Base-by-base conservation (phyloP, 2,329 filamentous ascomycete genomes). In the Aspergillus calidoustus region DNA sequence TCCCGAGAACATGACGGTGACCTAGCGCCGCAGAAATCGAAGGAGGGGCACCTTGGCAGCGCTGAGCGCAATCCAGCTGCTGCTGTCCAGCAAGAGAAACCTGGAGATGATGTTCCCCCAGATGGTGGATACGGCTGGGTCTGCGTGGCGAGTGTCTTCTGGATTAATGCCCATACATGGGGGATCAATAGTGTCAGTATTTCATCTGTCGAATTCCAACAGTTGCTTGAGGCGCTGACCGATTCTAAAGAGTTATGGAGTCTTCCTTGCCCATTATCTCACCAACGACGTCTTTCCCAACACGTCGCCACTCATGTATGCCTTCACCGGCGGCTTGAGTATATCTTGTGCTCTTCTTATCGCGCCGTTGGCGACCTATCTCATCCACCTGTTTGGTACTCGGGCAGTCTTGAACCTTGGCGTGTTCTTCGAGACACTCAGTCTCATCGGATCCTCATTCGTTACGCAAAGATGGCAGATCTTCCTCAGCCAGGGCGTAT, bases 91-190 rank as follows among this genome's bases (percentile, higher is more conserved):
- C 67, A 62, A 7, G 52, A 66, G 30, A 77, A 75, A 55, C 68
- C 70, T 48, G 66, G 69, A 13, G 71, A 68, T 17, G 77, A 79
- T 59, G 66, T 74, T 5, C 74, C 77, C 34, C 80, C 80, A 44
- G 84, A 88, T 67, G 86, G 86, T 46, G 86, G 86, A 23, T 88
- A 87, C 76, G 86, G 86, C 62, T 88, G 86, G 86, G 81, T 87
- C 23, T 86, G 87, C 57, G 83, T 86, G n/a, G 69, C 79, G 3
- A 82, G 80, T 44, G 79, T 83, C 64, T 81, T 83, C 54, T 74
- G 86, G 64, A 83, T 90, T 60, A 91, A 90, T 71, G 86, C 83
- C 7, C 89, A 92, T 71, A 91, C 89, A 1, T 92, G 90, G 90
- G 90, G 90, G 7, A 78, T 92, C 63, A 92, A 92, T 72, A 87